Evolutionary conservation across 148 eudicot species (phyloP).

Genomic region (Spergularia marina): DNA sequence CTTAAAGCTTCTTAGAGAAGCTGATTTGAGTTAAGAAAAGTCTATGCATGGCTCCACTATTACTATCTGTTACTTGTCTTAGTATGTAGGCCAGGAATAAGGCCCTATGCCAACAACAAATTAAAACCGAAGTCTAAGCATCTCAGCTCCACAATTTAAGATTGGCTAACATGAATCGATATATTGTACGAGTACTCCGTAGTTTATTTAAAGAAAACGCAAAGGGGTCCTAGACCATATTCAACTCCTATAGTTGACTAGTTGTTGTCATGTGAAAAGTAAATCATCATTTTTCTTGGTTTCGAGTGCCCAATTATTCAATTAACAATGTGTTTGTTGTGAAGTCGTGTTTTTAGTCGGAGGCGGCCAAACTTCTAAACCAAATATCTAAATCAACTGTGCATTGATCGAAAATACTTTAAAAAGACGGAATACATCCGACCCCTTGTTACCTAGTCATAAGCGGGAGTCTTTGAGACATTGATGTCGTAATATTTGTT

Average conservation of each 20-base stretch:
- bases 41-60: not conserved
- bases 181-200: no score
- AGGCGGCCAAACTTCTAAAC: not conserved
- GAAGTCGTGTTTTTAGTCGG: not conserved
- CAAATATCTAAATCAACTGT: not conserved
- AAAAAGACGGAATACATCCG: no score
- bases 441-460: not conserved
- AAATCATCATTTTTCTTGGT: constrained; percentile 14
- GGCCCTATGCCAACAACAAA: no score
- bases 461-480: not conserved
- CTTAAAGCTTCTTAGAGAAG: no score
- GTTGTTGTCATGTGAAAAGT: constrained; percentile 16
- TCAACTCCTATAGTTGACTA: constrained; percentile 11
- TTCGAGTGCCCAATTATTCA: not conserved
- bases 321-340: constrained; percentile 8
- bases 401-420: no score
- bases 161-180: no score
- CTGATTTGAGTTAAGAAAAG: no score
- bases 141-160: no score
- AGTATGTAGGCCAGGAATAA: constrained; percentile 8
- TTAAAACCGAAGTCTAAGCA: no score
- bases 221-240: constrained; percentile 19
- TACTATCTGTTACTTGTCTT: constrained; percentile 13
- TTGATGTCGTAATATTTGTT: not conserved
- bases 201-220: no score